Evolutionary conservation across 805 yeast species (phyloP), one percentile per base, ranked within the genome.

Genomic region (Wickerhamomyces sydowiorum): DNA sequence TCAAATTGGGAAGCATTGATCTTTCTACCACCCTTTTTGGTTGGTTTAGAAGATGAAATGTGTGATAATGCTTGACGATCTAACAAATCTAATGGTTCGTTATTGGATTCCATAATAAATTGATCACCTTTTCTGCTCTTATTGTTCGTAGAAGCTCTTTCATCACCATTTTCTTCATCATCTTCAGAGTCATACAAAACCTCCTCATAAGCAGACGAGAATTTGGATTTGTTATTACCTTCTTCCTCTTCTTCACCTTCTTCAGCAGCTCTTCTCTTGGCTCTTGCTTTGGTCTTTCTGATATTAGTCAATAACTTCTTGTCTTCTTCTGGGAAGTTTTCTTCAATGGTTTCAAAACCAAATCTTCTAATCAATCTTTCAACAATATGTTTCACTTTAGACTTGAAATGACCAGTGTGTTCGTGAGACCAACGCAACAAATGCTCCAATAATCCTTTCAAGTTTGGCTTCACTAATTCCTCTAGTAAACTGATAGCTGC

Each of bases 351-450:
- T 27, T 90, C 97, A 47, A 78, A 74, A n/a, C 98, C 96, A 59
- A 87, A 88, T 59, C 89, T 81, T 60, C 99, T 78, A 41, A 91
- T 77, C 56, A 93, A 69, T 54, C 98, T 78, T 71, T 93, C 99
- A 48, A 93, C 70, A 41, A 93, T 84, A 58, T 93, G 97, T 67
- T 88, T 87, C 29, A 93, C 91, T 63, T 87, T 91, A 13, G 90
- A 77, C 61, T 87, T 89, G 74, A 93, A 93, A 59, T 89, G 96
- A 37, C 95, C 95, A 57, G 88, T 87, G 64, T 91, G 97, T 60
- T 90, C 97, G 61, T 88, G 93, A 33, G 96, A 87, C 93, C 97
- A 90, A 47, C 80, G 79, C 76, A 93, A 71, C 55, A 93, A 73
- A 53, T 86, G 83, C 21, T 75, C 70, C 41, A 93, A 67, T 39